These are phyloP conservation scores for Kodamaea kakaduensis DNA, from an alignment of 805 yeast species.

Conservation along the genomic window DNA sequence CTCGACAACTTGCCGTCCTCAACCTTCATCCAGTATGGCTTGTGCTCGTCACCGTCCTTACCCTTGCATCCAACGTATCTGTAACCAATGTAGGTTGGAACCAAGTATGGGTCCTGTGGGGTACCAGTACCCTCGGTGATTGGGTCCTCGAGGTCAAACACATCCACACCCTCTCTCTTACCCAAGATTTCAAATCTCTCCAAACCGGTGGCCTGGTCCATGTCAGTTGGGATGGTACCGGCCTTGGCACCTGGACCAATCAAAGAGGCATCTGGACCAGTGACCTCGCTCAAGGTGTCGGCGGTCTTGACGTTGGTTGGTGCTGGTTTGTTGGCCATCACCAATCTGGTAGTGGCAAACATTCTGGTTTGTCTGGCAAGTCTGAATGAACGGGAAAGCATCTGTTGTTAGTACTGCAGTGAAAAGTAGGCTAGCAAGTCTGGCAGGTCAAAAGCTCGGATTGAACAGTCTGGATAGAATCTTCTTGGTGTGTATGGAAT, in stretches of 20 bases:
- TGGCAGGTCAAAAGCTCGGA: too few relatives aligned
- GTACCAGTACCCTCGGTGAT: constrained; percentile 89
- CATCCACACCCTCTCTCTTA: constrained; percentile 91
- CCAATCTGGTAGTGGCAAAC: constrained; percentile 31
- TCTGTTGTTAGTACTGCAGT: constrained; percentile 8
- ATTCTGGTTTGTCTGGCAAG: constrained; percentile 34
- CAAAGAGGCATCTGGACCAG: constrained; percentile 65
- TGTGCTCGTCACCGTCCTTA: constrained; percentile 81
- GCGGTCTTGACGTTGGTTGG: constrained; percentile 52
- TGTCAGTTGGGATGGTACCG: constrained; percentile 86
- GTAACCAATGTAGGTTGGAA: constrained; percentile 87
- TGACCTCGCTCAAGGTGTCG: constrained; percentile 66
- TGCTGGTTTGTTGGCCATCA: constrained; percentile 31
- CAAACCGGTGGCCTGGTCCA: constrained; percentile 97
- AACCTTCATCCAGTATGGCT: constrained; percentile 88
- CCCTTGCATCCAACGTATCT: constrained; percentile 98
- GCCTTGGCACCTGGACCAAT: constrained; percentile 87
- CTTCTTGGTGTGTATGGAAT: too few relatives aligned
- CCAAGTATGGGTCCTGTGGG: constrained; percentile 78
- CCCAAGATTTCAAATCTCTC: constrained; percentile 95
- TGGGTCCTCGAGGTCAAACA: constrained; percentile 85
- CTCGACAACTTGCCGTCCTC: constrained; percentile 78
- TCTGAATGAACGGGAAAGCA: constrained; percentile 40
- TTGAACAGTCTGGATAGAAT: too few relatives aligned
- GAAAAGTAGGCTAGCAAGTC: too few relatives aligned